phyloP scores from a whole-genome alignment of 1,139 yeast genomes.

The Kluyveromyces sp. region DNA sequence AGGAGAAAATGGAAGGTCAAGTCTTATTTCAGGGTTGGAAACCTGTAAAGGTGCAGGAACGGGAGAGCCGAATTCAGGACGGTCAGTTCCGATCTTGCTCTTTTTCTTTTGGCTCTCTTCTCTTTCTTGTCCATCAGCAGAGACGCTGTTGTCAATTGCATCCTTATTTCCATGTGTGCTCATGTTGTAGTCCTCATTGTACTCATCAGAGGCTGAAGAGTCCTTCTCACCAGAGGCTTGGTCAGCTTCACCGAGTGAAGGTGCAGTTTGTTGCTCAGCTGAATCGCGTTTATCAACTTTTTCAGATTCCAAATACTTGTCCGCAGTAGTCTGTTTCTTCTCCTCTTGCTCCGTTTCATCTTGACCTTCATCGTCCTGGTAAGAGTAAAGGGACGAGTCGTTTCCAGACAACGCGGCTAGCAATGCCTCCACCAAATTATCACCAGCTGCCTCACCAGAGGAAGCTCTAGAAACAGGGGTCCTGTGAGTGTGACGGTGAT shows the following conservation, averaged over 20 bases:
- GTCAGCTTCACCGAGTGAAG: constrained; percentile 10
- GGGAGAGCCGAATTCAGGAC: constrained; percentile 33
- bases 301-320: constrained; percentile 5
- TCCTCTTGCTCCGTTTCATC: constrained; percentile 6
- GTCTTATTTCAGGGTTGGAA: constrained; percentile 40
- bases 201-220: background rate
- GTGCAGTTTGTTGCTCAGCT: constrained; percentile 7
- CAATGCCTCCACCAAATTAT: constrained; percentile 15
- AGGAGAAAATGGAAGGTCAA: constrained; percentile 45
- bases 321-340: constrained; percentile 4
- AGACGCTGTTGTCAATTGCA: constrained; percentile 9
- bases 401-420: constrained; percentile 18
- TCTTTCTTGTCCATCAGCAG: constrained; percentile 15
- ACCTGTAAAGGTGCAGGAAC: constrained; percentile 38
- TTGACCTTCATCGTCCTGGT: constrained; percentile 7
- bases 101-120: constrained; percentile 21
- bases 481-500: background rate
- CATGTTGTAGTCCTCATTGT: constrained; percentile 1
- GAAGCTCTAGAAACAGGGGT: background rate
- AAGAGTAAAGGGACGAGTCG: constrained; percentile 2
- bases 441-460: constrained; percentile 6
- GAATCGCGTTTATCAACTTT: constrained; percentile 6
- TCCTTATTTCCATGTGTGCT: constrained; percentile 2
- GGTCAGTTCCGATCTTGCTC: constrained; percentile 13
- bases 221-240: constrained; percentile 10